Conservation (phyloP, 352 stramenopile species). For the Globisporangium spiculum region DNA sequence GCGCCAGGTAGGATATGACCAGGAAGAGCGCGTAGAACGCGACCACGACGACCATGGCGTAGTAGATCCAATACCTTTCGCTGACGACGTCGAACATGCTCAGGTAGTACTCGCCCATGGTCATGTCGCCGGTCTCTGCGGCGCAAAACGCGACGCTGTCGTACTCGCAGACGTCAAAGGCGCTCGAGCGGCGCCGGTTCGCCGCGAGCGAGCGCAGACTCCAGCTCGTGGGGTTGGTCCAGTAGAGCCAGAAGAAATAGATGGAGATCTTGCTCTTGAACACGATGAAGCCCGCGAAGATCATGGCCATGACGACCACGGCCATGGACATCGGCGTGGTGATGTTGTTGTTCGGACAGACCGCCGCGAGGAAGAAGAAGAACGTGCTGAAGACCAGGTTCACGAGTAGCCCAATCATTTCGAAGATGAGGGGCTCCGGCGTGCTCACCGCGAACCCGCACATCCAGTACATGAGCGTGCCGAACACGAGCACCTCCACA, state of each 20-base stretch:
- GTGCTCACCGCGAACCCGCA: constrained; percentile 9
- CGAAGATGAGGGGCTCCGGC: constrained; percentile 9
- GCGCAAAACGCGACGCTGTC: constrained; percentile 13
- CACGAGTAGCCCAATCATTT: constrained; percentile 17
- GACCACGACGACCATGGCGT: constrained; percentile 17
- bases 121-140: neutral
- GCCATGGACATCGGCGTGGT: constrained; percentile 16
- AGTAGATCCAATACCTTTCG: constrained; percentile 1
- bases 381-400: constrained; percentile 23
- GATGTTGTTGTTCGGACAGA: constrained; percentile 10
- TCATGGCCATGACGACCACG: constrained; percentile 16
- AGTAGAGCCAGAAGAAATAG: constrained; percentile 33
- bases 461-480: constrained; percentile 22
- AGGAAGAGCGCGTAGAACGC: constrained; percentile 17
- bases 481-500: constrained; percentile 12
- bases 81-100: constrained; percentile 4
- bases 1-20: neutral
- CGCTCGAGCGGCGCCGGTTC: constrained; percentile 19
- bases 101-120: constrained; percentile 20
- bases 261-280: constrained; percentile 4
- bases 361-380: constrained; percentile 23
- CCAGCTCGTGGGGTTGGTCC: constrained; percentile 30
- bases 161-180: constrained; percentile 14
- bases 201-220: constrained; percentile 17
- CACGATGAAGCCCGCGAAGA: constrained; percentile 29